These are phyloP conservation scores for Echinochloa phyllopogon DNA, from an alignment of 176 grass and related monocot genomes.

Conservation along the genomic window DNA sequence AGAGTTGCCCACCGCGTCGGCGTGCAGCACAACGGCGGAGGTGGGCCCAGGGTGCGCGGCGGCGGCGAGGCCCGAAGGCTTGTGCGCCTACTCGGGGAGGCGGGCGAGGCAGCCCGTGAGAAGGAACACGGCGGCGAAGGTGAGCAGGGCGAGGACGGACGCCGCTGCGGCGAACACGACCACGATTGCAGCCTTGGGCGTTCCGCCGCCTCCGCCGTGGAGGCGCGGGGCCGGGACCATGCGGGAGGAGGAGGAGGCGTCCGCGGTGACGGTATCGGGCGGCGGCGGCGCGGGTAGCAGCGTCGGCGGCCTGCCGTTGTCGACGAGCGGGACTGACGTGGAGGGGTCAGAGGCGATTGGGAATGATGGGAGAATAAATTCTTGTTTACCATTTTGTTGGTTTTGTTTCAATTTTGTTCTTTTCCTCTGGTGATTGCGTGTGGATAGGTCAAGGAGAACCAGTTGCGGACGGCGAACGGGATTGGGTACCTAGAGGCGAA, in stretches of 20 bases:
- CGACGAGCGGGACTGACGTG: slow-evolving; percentile 36
- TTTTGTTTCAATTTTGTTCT: background rate
- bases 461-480: slow-evolving; percentile 68
- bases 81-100: slow-evolving; percentile 41
- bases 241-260: slow-evolving; percentile 54
- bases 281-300: slow-evolving; percentile 55
- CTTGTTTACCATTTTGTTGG: background rate
- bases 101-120: slow-evolving; percentile 42
- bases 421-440: background rate
- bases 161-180: slow-evolving; percentile 44
- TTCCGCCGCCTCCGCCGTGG: slow-evolving; percentile 13
- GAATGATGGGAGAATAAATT: background rate
- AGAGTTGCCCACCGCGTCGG: background rate
- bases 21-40: slow-evolving; percentile 4
- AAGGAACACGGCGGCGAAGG: slow-evolving; percentile 49
- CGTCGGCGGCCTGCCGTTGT: slow-evolving; percentile 27
- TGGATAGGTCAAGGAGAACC: slow-evolving; percentile 62
- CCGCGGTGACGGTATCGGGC: slow-evolving; percentile 49
- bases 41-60: background rate
- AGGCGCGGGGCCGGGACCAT: slow-evolving; percentile 29
- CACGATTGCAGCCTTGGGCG: slow-evolving; percentile 54
- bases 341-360: slow-evolving; percentile 41
- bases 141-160: slow-evolving; percentile 47
- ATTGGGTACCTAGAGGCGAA: slow-evolving; percentile 89
- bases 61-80: slow-evolving; percentile 45